Evolutionary conservation across 176 grass and related monocot genomes (phyloP), one percentile per base, ranked within the genome.

Genomic region (Cenchrus fungigraminus): DNA sequence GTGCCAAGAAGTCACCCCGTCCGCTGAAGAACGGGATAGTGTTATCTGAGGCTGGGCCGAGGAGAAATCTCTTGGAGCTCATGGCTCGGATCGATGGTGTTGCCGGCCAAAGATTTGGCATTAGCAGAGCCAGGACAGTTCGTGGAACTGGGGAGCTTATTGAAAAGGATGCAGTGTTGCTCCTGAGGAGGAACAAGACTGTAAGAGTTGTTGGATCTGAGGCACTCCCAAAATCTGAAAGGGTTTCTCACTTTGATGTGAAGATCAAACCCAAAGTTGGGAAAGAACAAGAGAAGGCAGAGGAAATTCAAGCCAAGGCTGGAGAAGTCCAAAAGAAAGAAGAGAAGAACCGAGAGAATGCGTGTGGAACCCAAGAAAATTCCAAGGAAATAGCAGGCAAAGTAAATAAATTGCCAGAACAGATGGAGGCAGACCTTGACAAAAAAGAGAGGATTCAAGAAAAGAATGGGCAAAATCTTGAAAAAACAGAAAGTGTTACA

Each of bases 61-160:
- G 90, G 70, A 95, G 79, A 79, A 99, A 99, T 89, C 92, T 99
- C 61, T 65, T 92, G 86, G 91, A 99, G 80, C 90, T 99, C 8
- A 96, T 99, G 97, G 91, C 94, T 84, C 84, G 88, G 54, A 78
- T 90, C 44, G 84, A 92, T 53, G 89, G 88, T 13, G 88, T 91
- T 65, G 86, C 86, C 0, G 79, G 73, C 63, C 88, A 84, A 71
- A 83, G 91, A 81, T 89, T 90, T 56, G 75, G 67, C 53, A 79
- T 80, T n/a, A 56, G 3, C 55, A 88, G 84, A 52, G 82, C 91
- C 57, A 93, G 85, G 64, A 89, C 92, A 10, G 50, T 85, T 13
- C 79, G 71, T 46, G 51, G 56, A 46, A 53, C 82, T 14, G 49
- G 81, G 72, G 86, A 91, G 42, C 40, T 70, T 15, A 79, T 89